Conservation (phyloP, 2,329 filamentous ascomycete genomes). For the Lasiodiplodia theobromae region DNA sequence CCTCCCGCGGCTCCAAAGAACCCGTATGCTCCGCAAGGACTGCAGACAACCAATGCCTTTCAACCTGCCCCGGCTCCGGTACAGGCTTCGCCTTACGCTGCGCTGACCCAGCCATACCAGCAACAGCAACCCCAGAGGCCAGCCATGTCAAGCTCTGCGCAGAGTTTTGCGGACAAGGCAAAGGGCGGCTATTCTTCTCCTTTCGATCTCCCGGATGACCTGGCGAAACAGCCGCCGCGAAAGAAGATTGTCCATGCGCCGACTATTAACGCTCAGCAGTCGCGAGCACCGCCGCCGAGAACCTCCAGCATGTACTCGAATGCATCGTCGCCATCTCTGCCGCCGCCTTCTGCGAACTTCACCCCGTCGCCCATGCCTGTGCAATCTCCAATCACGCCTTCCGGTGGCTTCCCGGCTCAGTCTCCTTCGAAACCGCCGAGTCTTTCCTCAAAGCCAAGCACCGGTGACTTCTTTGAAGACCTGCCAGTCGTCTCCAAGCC, state of each 20-base stretch:
- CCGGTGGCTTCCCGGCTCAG: slow-evolving; percentile 30
- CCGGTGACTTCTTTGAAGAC: slow-evolving; percentile 57
- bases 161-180: slow-evolving; percentile 89
- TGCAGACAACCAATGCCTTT: slow-evolving; percentile 57
- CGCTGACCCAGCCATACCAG: slow-evolving; percentile 31
- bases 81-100: slow-evolving; percentile 37
- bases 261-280: slow-evolving; percentile 43
- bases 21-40: slow-evolving; percentile 60
- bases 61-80: slow-evolving; percentile 40
- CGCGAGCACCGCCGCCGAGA: slow-evolving; percentile 62
- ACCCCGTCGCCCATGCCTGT: slow-evolving; percentile 52
- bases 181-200: slow-evolving; percentile 94
- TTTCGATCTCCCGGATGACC: slow-evolving; percentile 92
- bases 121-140: slow-evolving; percentile 46
- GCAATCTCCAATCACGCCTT: slow-evolving; percentile 44
- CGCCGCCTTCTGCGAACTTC: slow-evolving; percentile 40
- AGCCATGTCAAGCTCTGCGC: slow-evolving; percentile 59
- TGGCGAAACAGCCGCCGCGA: slow-evolving; percentile 74
- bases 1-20: slow-evolving; percentile 42
- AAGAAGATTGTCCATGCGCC: slow-evolving; percentile 31
- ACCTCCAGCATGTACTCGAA: slow-evolving; percentile 65
- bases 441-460: slow-evolving; percentile 38
- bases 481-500: slow-evolving; percentile 54
- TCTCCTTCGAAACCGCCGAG: slow-evolving; percentile 35
- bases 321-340: slow-evolving; percentile 35